A percentile compares a stretch with the other conserved stretches of the same genome.
These are phyloP conservation scores for Coccomyxa sp. DNA, from an alignment of 139 green algal genomes.

Conservation along the genomic window DNA sequence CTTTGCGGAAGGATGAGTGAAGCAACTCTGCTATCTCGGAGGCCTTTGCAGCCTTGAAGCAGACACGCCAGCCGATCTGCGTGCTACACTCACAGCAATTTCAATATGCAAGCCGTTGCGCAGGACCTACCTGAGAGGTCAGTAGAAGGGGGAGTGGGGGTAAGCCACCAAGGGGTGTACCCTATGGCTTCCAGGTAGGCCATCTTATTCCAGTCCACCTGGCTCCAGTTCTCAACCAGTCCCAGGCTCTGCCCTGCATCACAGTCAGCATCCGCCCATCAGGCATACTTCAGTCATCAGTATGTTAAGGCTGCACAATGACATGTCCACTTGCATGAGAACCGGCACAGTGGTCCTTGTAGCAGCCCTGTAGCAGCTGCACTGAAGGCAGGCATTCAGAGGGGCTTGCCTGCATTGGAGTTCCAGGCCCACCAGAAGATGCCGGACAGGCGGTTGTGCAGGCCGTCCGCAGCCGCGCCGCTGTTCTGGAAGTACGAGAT, in stretches of 20 bases:
- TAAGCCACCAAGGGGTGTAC: conserved; percentile 16
- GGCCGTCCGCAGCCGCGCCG: conserved; percentile 12
- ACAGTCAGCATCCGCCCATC: no score
- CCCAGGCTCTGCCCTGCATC: conserved; percentile 3
- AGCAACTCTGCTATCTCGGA: no score
- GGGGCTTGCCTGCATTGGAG: conserved; percentile 14
- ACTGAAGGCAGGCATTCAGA: no score
- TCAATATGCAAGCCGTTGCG: no score
- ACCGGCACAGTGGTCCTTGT: neutral
- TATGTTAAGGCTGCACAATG: neutral
- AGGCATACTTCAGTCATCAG: no score
- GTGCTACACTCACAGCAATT: no score
- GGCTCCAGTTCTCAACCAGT: conserved; percentile 19
- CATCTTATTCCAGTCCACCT: conserved; percentile 21
- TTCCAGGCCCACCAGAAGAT: conserved; percentile 30
- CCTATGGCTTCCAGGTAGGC: conserved; percentile 14
- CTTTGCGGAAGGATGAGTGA: no score
- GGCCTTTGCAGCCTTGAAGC: no score
- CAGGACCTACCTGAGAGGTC: neutral
- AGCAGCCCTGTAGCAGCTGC: no score
- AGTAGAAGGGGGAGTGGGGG: neutral
- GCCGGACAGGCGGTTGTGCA: conserved; percentile 23
- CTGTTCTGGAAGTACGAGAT: conserved; percentile 17
- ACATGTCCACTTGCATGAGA: neutral
- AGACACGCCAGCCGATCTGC: no score